Evolutionary conservation across 169 alveolate species (phyloP), one percentile per base, ranked within the genome.

Genomic region (Plasmodium vinckei): DNA sequence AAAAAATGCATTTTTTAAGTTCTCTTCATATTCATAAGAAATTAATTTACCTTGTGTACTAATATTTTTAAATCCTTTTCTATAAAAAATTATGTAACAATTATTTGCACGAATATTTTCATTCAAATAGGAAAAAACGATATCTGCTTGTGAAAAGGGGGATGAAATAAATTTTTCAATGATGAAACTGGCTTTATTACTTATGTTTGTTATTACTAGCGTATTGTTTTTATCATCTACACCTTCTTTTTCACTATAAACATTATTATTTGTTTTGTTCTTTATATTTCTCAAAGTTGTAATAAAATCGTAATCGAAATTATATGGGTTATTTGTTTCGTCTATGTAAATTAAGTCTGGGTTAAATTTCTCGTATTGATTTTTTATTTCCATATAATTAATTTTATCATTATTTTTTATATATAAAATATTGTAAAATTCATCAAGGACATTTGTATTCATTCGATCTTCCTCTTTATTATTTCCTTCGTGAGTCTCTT

Each of bases 41-140:
- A 82, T 82, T 82, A 82, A 54, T 67, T 67, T 51, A 7, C 90
- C 90, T 46, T 61, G 49, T 46, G n/a, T 42, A 61, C 68, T 33
- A 44, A 82, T 23, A 23, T 44, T 21, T 53, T 65, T 82, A 67
- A 17, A 82, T 25, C 90, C 90, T 59, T 46, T 82, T 65, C 68
- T 82, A 60, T 82, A 82, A 65, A 82, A 67, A 33, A 82, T 65
- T 15, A 82, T 49, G 33, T 67, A 46, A 46, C 90, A 61, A 59
- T 82, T 82, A 82, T 33, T 46, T 67, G 90, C 90, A 9, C 90
- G 63, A 42, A 82, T 61, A 67, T 82, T 82, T 68, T 82, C 90
- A 60, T 82, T 82, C 15, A 46, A 82, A 67, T 51, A 82, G 9
- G 90, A 27, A 47, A 65, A 82, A 23, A 82, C 90, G 19, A 82